These are phyloP conservation scores for Talaromyces marneffei DNA, from an alignment of 2,329 filamentous ascomycete genomes.

Conservation along the genomic window DNA sequence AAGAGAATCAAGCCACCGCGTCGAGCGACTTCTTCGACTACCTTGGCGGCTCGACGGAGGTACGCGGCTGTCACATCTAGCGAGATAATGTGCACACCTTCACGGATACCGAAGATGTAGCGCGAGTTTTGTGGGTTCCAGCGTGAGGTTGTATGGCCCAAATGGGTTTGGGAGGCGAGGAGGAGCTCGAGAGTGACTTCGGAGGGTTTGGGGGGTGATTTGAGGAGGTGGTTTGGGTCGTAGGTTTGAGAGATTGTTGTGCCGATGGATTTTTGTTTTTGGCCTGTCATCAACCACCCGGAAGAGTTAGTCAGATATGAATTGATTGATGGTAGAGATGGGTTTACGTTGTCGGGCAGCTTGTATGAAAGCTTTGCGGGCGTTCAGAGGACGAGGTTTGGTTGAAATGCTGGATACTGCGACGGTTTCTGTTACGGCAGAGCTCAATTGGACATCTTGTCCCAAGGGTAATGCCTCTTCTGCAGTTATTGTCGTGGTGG, in stretches of 20 bases:
- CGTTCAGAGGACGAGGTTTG: background rate
- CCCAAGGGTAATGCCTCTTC: background rate
- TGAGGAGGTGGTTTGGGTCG: slow-evolving; percentile 41
- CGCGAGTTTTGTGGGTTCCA: slow-evolving; percentile 94
- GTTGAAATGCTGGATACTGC: background rate
- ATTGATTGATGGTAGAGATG: background rate
- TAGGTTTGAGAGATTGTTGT: slow-evolving; percentile 24
- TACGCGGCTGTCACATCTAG: slow-evolving; percentile 84
- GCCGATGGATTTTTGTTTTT: slow-evolving; percentile 30
- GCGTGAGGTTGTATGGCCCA: slow-evolving; percentile 82
- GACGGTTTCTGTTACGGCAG: slow-evolving; percentile 9
- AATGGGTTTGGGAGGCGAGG: slow-evolving; percentile 77
- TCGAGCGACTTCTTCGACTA: slow-evolving; percentile 80
- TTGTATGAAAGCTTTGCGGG: slow-evolving; percentile 17
- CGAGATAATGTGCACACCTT: slow-evolving; percentile 87
- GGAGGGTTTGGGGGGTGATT: slow-evolving; percentile 66
- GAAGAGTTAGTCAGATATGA: background rate
- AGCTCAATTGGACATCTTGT: background rate
- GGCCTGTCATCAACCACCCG: slow-evolving; percentile 18
- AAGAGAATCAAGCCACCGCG: slow-evolving; percentile 82
- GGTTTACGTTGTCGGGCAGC: slow-evolving; percentile 23
- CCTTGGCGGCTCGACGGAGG: slow-evolving; percentile 83
- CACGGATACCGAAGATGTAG: slow-evolving; percentile 87
- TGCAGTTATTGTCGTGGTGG: slow-evolving; percentile 8
- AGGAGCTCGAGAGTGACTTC: slow-evolving; percentile 88